Evolutionary conservation across 2,329 filamentous ascomycete species (phyloP), one percentile per base, ranked within the genome.

Genomic region (Cladophialophora psammophila): DNA sequence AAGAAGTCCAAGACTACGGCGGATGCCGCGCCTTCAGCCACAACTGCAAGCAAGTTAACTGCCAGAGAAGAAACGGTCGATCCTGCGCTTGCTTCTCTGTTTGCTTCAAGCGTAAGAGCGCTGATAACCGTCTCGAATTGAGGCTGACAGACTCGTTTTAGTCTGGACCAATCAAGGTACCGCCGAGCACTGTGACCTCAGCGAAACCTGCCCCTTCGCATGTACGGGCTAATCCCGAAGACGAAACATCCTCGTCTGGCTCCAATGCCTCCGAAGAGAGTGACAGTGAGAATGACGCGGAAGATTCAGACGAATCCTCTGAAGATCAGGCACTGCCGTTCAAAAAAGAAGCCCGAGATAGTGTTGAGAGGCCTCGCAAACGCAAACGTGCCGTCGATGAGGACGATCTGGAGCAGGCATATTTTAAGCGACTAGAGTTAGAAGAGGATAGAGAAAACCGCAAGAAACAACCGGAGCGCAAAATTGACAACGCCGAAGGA

Each of bases 81-180:
- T 81, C 89, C 90, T 76, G 81, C 84, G 64, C 82, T 93, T 72
- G 84, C 89, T 74, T 88, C 89, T 68, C 84, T 93, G 45, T 93
- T 93, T 80, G 85, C 89, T 65, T 82, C 85, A 65, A 93, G 91
- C 82, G 90, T 92, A 85, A 81, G 89, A 85, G 50, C 50, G 38
- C 12, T 3, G 4, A 40, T 56, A 7, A 64, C 5, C 9, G 32
- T 48, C 13, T 18, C 18, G 15, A 36, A 48, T 34, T 45, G 15
- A 35, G 20, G 53, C 68, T 67, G 31, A 70, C 56, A 13, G 5
- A 26, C 31, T 34, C 9, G 31, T 32, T 10, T 15, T 54, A 73
- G 72, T 75, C 77, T 50, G 78, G 78, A 3, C 78, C 78, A 52
- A 76, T 79, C 13, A 74, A 76, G 68, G 68, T 75, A 9, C 76